phyloP scores from a whole-genome alignment of 306 rosid genomes.

The Begonia loranthoides region DNA sequence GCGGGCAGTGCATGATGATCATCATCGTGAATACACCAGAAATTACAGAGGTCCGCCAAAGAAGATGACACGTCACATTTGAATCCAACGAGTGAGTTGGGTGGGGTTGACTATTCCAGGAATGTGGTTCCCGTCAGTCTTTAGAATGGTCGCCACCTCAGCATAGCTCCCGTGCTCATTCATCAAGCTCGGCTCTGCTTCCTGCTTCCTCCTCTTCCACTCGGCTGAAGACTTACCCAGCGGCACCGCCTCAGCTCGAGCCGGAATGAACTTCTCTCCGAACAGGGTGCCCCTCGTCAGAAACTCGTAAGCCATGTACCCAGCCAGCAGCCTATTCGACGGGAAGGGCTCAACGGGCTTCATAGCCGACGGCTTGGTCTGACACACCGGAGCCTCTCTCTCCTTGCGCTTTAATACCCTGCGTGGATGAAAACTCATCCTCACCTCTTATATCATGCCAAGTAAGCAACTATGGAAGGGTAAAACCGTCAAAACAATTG shows the following conservation, averaged over 20 bases:
- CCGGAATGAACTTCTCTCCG: constrained; percentile 40
- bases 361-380: constrained; percentile 6
- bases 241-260: constrained; percentile 2
- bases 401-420: not conserved
- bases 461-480: not conserved
- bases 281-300: constrained; percentile 41
- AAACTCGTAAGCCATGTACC: constrained; percentile 66
- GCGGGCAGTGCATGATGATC: too few species aligned
- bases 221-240: constrained; percentile 3
- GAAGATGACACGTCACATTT: constrained; percentile 20
- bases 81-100: constrained; percentile 53
- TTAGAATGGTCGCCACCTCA: constrained; percentile 49
- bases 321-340: constrained; percentile 53
- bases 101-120: constrained; percentile 63
- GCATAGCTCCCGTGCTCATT: constrained; percentile 33
- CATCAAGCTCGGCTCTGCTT: constrained; percentile 13
- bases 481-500: not conserved
- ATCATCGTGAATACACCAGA: too few species aligned
- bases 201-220: constrained; percentile 13
- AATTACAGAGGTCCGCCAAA: too few species aligned
- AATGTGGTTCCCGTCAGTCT: constrained; percentile 52
- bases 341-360: constrained; percentile 5
- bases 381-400: not conserved
- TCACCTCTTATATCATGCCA: not conserved
- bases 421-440: not conserved